phyloP scores from a whole-genome alignment of 2,329 filamentous ascomycete genomes.

The Xylariaceae sp. region DNA sequence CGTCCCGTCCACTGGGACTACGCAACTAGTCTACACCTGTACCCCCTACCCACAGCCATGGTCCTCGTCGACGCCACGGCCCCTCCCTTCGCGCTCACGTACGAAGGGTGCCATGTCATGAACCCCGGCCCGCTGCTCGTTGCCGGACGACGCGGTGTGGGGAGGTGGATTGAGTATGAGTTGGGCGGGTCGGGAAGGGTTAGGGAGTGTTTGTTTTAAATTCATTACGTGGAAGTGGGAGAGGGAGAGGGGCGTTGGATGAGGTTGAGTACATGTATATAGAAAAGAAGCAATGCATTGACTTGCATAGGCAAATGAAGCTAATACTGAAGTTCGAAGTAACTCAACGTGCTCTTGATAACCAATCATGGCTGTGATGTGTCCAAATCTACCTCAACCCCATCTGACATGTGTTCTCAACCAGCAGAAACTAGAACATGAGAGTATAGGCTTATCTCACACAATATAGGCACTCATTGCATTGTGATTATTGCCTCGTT shows the following conservation, averaged over 20 bases:
- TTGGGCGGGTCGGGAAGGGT: conserved; percentile 59
- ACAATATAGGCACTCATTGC: too few relatives aligned
- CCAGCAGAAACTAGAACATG: too few relatives aligned
- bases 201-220: conserved; percentile 58
- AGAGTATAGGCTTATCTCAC: too few relatives aligned
- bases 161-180: conserved; percentile 86
- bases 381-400: too few relatives aligned
- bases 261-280: conserved; percentile 14
- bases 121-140: conserved; percentile 81
- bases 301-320: too few relatives aligned
- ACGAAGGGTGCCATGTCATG: conserved; percentile 93
- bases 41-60: conserved; percentile 81
- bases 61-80: conserved; percentile 79
- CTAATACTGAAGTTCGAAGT: too few relatives aligned
- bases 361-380: too few relatives aligned
- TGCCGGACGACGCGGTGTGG: conserved; percentile 62
- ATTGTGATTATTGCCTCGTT: too few relatives aligned
- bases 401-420: too few relatives aligned
- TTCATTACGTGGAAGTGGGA: not conserved
- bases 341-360: too few relatives aligned
- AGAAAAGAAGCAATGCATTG: conserved; percentile 15
- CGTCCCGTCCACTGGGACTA: conserved; percentile 91
- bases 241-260: not conserved
- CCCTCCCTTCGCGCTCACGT: conserved; percentile 80
- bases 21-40: conserved; percentile 70